Evolutionary conservation across 2,329 filamentous ascomycete species (phyloP), one percentile per base, ranked within the genome.

Genomic region (Emergomyces orientalis): DNA sequence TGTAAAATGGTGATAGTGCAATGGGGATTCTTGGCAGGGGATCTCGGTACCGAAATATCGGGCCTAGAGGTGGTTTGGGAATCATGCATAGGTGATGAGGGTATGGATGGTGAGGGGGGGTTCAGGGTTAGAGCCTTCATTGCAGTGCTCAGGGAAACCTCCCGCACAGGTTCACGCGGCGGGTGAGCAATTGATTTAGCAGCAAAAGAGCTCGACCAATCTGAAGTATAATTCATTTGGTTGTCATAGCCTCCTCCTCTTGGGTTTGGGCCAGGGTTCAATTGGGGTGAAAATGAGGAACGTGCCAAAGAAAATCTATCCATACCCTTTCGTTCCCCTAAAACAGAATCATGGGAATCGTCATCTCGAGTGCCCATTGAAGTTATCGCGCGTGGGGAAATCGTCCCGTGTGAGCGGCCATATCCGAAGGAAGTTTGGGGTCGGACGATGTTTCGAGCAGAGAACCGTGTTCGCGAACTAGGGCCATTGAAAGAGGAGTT

Each of bases 401-500:
- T 72, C 30, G 75, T 74, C 68, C 81, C 76, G 63, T 77, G 71
- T 69, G 80, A 81, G 61, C 79, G 76, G 52, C 81, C 74, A 65
- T 81, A 80, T 66, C 77, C 75, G 67, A 83, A 76, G 43, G 84
- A 78, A 7, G 82, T 80, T 65, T 83, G 79, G 2, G 83, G 79
- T 61, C 84, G 81, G 37, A 72, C 79, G 64, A 71, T 62, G 41
- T 68, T 43, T 71, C 75, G 64, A 75, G 69, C 45, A 30, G 61
- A 67, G 22, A 77, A 73, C 6, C 77, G 74, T 17, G 82, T 78
- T 66, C 84, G 81, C 22, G 73, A 68, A 17, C 78, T 80, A 14
- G 81, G 79, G 1, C 86, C 84, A 34, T 85, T 73, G 68, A 83
- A 87, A 65, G 80, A 83, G 17, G 82, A 79, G 65, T 86, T 85